These are phyloP conservation scores for Colletotrichum somersetense DNA, from an alignment of 2,329 filamentous ascomycete species.

Conservation along the genomic window DNA sequence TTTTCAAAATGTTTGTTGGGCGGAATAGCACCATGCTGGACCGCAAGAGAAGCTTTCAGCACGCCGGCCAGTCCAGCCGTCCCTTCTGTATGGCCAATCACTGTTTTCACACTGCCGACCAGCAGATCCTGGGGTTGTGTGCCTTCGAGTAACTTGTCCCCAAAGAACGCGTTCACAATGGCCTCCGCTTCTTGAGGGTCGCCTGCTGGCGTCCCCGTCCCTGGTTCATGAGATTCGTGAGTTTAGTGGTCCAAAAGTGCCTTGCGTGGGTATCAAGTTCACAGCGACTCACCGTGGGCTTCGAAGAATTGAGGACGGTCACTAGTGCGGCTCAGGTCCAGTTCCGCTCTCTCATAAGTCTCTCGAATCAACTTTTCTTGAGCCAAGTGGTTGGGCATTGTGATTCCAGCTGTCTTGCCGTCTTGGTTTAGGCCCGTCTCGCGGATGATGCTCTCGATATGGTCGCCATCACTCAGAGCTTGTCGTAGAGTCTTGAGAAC, in stretches of 20 bases:
- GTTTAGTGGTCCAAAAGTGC: background rate
- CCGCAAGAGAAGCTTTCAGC: constrained; percentile 44
- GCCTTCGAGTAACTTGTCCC: background rate
- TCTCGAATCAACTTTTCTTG: constrained; percentile 48
- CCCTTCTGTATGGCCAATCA: constrained; percentile 48
- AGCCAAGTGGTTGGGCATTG: constrained; percentile 50
- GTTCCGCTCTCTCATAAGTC: constrained; percentile 45
- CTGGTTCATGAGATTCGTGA: background rate
- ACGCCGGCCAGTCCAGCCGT: constrained; percentile 47
- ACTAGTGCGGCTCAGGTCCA: constrained; percentile 34
- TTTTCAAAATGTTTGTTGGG: constrained; percentile 50
- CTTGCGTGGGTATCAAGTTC: background rate
- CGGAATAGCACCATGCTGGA: constrained; percentile 44
- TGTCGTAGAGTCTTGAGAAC: constrained; percentile 60
- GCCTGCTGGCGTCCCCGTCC: constrained; percentile 69
- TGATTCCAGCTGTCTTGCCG: constrained; percentile 48
- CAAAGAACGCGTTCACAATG: constrained; percentile 45
- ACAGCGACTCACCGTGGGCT: constrained; percentile 49
- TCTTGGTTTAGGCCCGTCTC: constrained; percentile 45
- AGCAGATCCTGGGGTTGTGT: background rate
- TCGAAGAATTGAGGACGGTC: constrained; percentile 44
- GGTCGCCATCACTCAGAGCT: constrained; percentile 53
- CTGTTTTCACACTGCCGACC: constrained; percentile 32
- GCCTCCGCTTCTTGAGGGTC: constrained; percentile 55
- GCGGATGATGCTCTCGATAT: constrained; percentile 46